Conservation (phyloP, 306 rosid species). For the Macrotyloma uniflorum region DNA sequence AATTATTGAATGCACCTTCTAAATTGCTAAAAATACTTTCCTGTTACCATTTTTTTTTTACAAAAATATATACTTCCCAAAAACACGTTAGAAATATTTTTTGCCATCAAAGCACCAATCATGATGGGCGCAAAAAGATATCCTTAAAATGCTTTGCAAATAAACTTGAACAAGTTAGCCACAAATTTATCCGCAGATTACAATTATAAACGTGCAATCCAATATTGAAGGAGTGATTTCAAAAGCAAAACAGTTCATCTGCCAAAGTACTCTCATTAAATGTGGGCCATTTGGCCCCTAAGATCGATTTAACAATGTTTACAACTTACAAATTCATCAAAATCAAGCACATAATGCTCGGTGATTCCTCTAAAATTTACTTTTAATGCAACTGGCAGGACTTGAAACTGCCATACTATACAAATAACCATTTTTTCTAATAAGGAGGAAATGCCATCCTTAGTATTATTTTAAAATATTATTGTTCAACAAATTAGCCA, state of each 20-base stretch:
- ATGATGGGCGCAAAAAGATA: too few species aligned
- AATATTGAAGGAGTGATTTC: not conserved
- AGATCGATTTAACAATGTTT: conserved; percentile 40
- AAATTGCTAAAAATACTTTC: too few species aligned
- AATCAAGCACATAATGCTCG: conserved; percentile 44
- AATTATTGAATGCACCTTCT: too few species aligned
- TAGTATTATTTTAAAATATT: conserved; percentile 57
- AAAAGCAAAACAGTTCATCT: not conserved
- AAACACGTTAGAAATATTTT: too few species aligned
- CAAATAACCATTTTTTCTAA: conserved; percentile 34
- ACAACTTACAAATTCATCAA: conserved; percentile 38
- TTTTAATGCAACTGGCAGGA: conserved; percentile 37
- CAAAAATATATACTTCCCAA: too few species aligned
- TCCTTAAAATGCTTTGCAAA: too few species aligned
- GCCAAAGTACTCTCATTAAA: conserved; percentile 21
- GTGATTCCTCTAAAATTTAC: conserved; percentile 31
- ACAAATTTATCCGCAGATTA: not conserved
- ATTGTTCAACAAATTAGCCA: conserved; percentile 23
- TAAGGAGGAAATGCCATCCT: conserved; percentile 46
- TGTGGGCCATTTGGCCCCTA: conserved; percentile 23
- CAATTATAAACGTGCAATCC: not conserved
- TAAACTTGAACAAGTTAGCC: not conserved
- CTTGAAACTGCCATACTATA: conserved; percentile 48
- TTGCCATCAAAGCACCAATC: too few species aligned
- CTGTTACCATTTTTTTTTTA: too few species aligned